Evolutionary conservation across 805 yeast species (phyloP), one percentile per base, ranked within the genome.

Genomic region (Suhomyces sp.): DNA sequence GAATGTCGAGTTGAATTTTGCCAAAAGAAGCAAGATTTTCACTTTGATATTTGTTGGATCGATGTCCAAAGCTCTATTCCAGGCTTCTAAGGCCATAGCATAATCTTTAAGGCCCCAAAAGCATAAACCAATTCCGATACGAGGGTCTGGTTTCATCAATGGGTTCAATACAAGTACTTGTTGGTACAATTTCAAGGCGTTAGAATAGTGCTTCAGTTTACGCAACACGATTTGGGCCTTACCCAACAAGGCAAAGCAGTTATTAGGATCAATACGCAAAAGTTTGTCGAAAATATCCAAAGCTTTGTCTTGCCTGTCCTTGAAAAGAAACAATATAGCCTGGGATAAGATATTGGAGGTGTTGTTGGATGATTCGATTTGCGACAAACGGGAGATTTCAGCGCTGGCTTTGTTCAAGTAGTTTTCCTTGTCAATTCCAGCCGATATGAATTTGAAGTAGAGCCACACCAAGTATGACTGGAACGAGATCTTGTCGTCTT

Each of bases 51-150:
- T 83, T 23, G 73, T 64, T 4, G 87, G 84, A 57, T 87, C 82
- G 42, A 93, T 69, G 64, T 86, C 87, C 31, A 85, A 70, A 1
- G 90, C 80, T 63, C 97, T 81, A 56, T 82, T 80, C 97, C 98
- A 94, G 0, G 98, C 87, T 48, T 74, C 73, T 6, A 80, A 64
- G 0, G 99, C 98, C 74, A 90, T 80, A 49, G 80, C 80, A 57
- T 82, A 81, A 67, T 90, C 96, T 49, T 87, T 87, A 56, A 94
- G 73, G 55, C 82, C 82, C 97, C 97, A 94, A 66, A 86, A 93
- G 69, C 97, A 92, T 58, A 94, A 73, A 35, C 99, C 99, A 55
- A 93, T 83, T 27, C 98, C 99, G 55, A 94, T 80, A 69, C 99
- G 79, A 17, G 97, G 96, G 71, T 93, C 97, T 4, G 98, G 97